These are phyloP conservation scores for Blastosporella zonata DNA, from an alignment of 1,284 basidiomycete species.

Conservation along the genomic window DNA sequence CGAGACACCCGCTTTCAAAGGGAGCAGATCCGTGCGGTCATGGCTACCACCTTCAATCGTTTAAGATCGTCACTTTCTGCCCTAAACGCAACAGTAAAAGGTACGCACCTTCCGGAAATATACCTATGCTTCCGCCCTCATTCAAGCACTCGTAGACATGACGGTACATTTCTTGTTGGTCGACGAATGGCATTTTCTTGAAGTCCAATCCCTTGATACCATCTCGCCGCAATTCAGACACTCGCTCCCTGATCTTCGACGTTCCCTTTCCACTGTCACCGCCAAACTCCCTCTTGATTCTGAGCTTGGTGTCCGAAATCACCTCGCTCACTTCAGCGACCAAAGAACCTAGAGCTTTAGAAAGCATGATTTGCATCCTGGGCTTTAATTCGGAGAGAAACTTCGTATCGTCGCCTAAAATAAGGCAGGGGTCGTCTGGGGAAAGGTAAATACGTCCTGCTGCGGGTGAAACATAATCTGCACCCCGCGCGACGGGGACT, in stretches of 20 bases:
- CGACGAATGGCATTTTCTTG: constrained; percentile 82
- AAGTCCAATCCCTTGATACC: constrained; percentile 65
- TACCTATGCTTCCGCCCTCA: constrained; percentile 88
- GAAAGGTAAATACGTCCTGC: constrained; percentile 75
- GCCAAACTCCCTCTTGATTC: constrained; percentile 89
- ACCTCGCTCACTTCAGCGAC: constrained; percentile 87
- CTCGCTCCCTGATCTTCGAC: constrained; percentile 63
- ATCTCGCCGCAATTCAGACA: constrained; percentile 51
- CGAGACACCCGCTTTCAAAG: constrained; percentile 93
- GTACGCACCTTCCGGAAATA: constrained; percentile 89
- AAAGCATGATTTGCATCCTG: constrained; percentile 86
- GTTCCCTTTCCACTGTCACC: constrained; percentile 80
- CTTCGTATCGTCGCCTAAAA: constrained; percentile 78
- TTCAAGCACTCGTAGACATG: constrained; percentile 90
- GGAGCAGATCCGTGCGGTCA: constrained; percentile 91
- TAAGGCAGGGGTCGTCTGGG: constrained; percentile 70
- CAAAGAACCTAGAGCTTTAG: constrained; percentile 77
- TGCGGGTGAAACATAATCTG: constrained; percentile 83
- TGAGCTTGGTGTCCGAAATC: constrained; percentile 82
- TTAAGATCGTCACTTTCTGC: constrained; percentile 6
- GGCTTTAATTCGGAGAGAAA: constrained; percentile 81
- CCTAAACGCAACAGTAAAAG: constrained; percentile 3
- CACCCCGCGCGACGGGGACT: constrained; percentile 94
- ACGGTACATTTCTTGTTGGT: constrained; percentile 94
- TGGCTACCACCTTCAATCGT: constrained; percentile 84